phyloP scores from a whole-genome alignment of 1,139 yeast genomes.

The Geotrichum fermentans region DNA sequence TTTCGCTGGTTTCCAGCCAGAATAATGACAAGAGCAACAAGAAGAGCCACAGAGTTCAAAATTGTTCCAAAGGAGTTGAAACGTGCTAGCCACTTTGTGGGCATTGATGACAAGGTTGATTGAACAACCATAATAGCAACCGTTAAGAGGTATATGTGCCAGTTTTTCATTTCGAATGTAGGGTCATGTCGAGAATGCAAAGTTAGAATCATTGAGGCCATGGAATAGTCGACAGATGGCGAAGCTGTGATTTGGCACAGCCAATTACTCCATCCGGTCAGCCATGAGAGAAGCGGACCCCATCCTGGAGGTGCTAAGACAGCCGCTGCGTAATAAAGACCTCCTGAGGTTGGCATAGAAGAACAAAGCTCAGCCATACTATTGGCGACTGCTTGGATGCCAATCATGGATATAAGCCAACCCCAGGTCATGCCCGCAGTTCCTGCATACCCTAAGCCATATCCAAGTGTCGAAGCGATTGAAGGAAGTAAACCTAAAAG shows the following conservation, averaged over 20 bases:
- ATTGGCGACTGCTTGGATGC: conserved; percentile 48
- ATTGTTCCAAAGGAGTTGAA: conserved; percentile 53
- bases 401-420: conserved; percentile 52
- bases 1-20: conserved; percentile 49
- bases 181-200: conserved; percentile 40
- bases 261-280: conserved; percentile 58
- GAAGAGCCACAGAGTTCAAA: conserved; percentile 47
- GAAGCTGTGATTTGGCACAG: conserved; percentile 53
- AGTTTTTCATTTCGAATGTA: conserved; percentile 44
- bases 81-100: conserved; percentile 54
- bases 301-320: conserved; percentile 52
- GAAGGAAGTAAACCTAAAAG: conserved; percentile 67
- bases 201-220: conserved; percentile 59
- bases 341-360: conserved; percentile 65
- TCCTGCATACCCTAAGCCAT: conserved; percentile 49
- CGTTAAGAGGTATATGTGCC: conserved; percentile 50
- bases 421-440: conserved; percentile 60
- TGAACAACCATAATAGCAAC: conserved; percentile 51
- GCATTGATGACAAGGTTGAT: conserved; percentile 38
- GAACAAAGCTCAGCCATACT: conserved; percentile 58
- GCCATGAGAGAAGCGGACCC: conserved; percentile 54
- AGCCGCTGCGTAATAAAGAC: conserved; percentile 53
- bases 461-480: conserved; percentile 42
- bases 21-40: conserved; percentile 53
- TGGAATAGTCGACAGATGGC: conserved; percentile 61